phyloP scores from a whole-genome alignment of 768 basidiomycete species.

The Mycena epipterygia region DNA sequence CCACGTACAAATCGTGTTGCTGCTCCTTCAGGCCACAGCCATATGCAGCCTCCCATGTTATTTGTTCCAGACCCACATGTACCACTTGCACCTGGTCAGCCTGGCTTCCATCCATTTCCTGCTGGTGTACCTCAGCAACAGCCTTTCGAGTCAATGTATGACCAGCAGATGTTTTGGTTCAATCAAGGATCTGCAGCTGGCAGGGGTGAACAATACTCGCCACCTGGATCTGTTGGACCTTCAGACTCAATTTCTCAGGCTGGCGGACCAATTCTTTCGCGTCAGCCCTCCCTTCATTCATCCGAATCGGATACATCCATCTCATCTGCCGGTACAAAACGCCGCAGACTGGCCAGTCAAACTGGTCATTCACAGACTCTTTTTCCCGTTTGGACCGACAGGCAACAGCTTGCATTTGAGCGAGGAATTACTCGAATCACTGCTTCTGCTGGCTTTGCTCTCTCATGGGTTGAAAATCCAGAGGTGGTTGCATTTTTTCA shows the following conservation, averaged over 20 bases:
- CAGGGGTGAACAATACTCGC: background rate
- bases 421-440: conserved; percentile 41
- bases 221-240: background rate
- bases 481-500: conserved; percentile 47
- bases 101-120: no score
- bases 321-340: background rate
- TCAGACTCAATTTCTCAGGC: background rate
- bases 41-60: background rate
- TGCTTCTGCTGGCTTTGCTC: conserved; percentile 48
- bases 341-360: background rate
- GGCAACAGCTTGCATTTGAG: conserved; percentile 42
- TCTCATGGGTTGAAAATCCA: conserved; percentile 55
- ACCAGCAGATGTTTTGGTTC: background rate
- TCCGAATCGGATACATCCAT: background rate
- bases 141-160: background rate
- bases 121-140: background rate
- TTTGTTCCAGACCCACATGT: background rate
- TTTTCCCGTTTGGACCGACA: background rate
- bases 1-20: conserved; percentile 1
- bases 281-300: background rate
- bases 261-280: background rate
- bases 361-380: background rate
- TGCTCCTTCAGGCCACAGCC: background rate
- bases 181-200: no score
- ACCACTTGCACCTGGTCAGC: background rate